Evolutionary conservation across 2,329 filamentous ascomycete species (phyloP).

Genomic region (Claviceps quebecensis): DNA sequence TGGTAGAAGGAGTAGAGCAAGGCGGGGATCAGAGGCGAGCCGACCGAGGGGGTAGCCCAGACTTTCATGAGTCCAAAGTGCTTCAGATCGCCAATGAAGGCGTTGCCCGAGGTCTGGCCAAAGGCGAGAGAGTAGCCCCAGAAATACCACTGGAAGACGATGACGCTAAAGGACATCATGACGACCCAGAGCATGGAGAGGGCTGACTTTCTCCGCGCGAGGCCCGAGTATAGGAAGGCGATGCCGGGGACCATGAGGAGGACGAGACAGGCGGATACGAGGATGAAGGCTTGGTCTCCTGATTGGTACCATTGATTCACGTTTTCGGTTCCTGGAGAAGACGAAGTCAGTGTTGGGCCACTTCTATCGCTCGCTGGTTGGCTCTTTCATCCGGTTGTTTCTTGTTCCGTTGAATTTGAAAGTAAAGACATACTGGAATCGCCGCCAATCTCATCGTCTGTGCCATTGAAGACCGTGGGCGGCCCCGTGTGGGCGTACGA

Average conservation of each 20-base stretch:
- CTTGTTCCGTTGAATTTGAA: not conserved
- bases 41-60: conserved; percentile 70
- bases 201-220: conserved; percentile 94
- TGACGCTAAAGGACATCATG: conserved; percentile 83
- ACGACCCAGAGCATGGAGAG: conserved; percentile 94
- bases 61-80: conserved; percentile 84
- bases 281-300: conserved; percentile 88
- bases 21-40: conserved; percentile 76
- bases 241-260: conserved; percentile 94
- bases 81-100: conserved; percentile 80
- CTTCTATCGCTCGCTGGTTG: not conserved
- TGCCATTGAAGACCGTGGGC: conserved; percentile 49
- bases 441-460: conserved; percentile 51
- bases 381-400: not conserved
- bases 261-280: conserved; percentile 82
- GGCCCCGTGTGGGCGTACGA: conserved; percentile 46
- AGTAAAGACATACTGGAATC: conserved; percentile 52
- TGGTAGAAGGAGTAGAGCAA: conserved; percentile 92
- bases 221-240: conserved; percentile 91
- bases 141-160: conserved; percentile 98
- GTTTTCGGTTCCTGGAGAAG: conserved; percentile 57
- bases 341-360: not conserved
- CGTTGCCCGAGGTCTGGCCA: conserved; percentile 65
- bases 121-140: conserved; percentile 97
- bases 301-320: conserved; percentile 91